These are phyloP conservation scores for Chamaecrista fasciculata DNA, from an alignment of 306 rosid species.

Conservation along the genomic window DNA sequence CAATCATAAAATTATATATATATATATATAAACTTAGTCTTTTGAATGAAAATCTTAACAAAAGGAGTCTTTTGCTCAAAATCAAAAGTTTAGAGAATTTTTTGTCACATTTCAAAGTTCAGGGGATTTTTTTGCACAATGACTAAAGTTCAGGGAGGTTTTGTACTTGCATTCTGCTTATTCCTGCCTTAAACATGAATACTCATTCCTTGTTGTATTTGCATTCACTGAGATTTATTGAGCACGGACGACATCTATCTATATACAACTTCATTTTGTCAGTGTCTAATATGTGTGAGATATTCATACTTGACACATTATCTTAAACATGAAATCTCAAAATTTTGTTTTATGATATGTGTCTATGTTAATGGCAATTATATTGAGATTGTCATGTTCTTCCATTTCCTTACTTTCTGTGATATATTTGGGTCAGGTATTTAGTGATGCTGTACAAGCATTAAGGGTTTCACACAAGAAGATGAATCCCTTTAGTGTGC, in stretches of 20 bases:
- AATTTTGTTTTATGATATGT: not conserved
- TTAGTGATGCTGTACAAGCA: conserved; percentile 67
- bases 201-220: not conserved
- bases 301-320: not conserved
- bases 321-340: not conserved
- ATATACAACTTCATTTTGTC: too few species aligned
- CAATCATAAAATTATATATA: too few species aligned
- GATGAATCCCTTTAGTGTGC: conserved; percentile 76
- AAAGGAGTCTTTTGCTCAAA: too few species aligned
- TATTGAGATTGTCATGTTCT: conserved; percentile 9
- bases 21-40: too few species aligned
- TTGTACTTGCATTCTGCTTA: too few species aligned
- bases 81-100: too few species aligned
- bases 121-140: too few species aligned
- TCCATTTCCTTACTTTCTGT: not conserved
- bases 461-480: conserved; percentile 60
- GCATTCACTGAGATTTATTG: not conserved
- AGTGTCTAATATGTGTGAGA: not conserved
- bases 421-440: conserved; percentile 41
- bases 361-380: not conserved
- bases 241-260: too few species aligned
- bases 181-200: too few species aligned
- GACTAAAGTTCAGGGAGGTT: too few species aligned
- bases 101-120: too few species aligned
- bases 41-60: too few species aligned